Conservation (phyloP, 495 filamentous ascomycete species). For the Xylaria cubensis region DNA sequence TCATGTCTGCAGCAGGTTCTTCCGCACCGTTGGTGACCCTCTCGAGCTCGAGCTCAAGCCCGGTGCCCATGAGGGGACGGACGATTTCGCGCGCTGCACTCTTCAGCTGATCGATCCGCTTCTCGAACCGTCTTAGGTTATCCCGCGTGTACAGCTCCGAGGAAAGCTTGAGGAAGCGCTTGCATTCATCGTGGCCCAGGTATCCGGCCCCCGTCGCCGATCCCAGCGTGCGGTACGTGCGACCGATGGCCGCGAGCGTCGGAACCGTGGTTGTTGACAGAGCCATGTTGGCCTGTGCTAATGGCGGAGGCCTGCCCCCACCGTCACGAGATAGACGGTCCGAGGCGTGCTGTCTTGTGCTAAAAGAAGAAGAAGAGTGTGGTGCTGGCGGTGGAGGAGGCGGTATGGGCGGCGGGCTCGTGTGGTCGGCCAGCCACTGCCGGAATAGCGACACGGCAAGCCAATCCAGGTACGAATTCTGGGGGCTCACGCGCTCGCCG, state of each 20-base stretch:
- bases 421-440: conserved; percentile 90
- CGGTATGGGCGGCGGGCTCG: conserved; percentile 67
- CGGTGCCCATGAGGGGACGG: conserved; percentile 84
- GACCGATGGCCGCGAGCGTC: conserved; percentile 61
- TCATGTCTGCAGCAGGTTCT: conserved; percentile 37
- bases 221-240: conserved; percentile 76
- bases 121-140: conserved; percentile 79
- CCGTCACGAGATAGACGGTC: conserved; percentile 31
- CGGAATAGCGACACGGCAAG: conserved; percentile 82
- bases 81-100: conserved; percentile 79
- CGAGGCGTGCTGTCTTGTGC: conserved; percentile 23
- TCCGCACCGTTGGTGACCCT: conserved; percentile 48
- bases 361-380: conserved; percentile 14
- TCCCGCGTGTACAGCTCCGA: conserved; percentile 76
- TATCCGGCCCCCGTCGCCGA: conserved; percentile 65
- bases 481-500: conserved; percentile 80
- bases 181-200: conserved; percentile 83
- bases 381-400: conserved; percentile 51
- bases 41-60: conserved; percentile 73
- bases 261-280: conserved; percentile 35
- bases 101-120: conserved; percentile 86
- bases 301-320: conserved; percentile 24
- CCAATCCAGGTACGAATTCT: conserved; percentile 85
- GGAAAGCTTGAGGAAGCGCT: conserved; percentile 80
- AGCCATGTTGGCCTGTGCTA: conserved; percentile 27